Conservation (phyloP, 805 yeast species). For the Sporopachydermia quercuum region DNA sequence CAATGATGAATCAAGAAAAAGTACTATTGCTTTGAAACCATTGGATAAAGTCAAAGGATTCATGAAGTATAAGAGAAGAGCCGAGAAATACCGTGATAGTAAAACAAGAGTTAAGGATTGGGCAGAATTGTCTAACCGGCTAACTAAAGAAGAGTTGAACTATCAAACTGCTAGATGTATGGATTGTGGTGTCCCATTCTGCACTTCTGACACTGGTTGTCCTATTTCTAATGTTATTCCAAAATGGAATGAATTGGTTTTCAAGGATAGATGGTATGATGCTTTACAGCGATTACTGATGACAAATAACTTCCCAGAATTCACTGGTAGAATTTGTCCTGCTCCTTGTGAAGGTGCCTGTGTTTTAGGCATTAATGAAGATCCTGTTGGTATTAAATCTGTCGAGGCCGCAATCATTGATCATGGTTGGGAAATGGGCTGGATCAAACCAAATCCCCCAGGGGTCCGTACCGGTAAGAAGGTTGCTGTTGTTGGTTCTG, state of each 20-base stretch:
- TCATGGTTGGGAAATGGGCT: slow-evolving; percentile 90
- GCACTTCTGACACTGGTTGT: slow-evolving; percentile 96
- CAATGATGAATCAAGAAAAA: slow-evolving; percentile 47
- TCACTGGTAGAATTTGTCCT: slow-evolving; percentile 96
- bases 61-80: slow-evolving; percentile 82
- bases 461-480: slow-evolving; percentile 65
- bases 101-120: slow-evolving; percentile 73
- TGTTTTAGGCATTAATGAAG: slow-evolving; percentile 83
- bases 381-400: slow-evolving; percentile 92
- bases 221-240: slow-evolving; percentile 96
- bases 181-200: slow-evolving; percentile 99
- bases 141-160: slow-evolving; percentile 74
- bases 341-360: slow-evolving; percentile 99
- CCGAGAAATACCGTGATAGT: slow-evolving; percentile 74
- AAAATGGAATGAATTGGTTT: slow-evolving; percentile 93
- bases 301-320: slow-evolving; percentile 98
- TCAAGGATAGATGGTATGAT: slow-evolving; percentile 87
- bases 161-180: slow-evolving; percentile 95
- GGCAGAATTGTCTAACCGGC: slow-evolving; percentile 74
- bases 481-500: slow-evolving; percentile 86
- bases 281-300: slow-evolving; percentile 83
- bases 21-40: slow-evolving; percentile 32
- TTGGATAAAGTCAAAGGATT: slow-evolving; percentile 80
- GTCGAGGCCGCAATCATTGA: slow-evolving; percentile 94
- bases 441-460: slow-evolving; percentile 85